Evolutionary conservation across 2,329 filamentous ascomycete species (phyloP), one percentile per base, ranked within the genome.

Genomic region (Harringtonia lauricola): DNA sequence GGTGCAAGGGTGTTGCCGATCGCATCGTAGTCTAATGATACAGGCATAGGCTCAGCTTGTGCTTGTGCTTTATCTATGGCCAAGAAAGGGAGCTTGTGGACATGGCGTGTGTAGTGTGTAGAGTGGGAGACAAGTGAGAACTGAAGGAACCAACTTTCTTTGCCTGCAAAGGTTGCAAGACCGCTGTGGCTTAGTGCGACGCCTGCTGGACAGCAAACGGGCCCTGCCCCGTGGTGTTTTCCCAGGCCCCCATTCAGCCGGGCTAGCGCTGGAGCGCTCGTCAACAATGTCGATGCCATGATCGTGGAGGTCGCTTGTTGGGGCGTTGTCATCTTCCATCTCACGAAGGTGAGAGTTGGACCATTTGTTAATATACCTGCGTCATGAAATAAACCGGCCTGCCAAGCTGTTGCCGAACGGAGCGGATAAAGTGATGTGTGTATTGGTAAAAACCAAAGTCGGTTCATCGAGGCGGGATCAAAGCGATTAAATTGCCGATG

Each of bases 111-210:
- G 17, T 34, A 34, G 14, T 34, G 31, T 6, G 6, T 15, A 18
- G 13, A n/a, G 34, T 6, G 18, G 19, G 17, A 36, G 34, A 36
- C 14, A 36, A 19, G n/a, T 8, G 9, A 8, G 35, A 18, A 37
- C 8, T 15, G 36, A 38, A 12, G 22, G 15, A n/a, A 17, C 53
- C 51, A 51, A 63, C 61, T 64, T 64, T 28, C 61, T 54, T 19
- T 52, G 52, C 14, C 62, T 49, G 43, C 61, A 64, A 6, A 52
- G 47, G 28, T 57, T 58, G 43, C 62, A 64, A 2, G 60, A 62
- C 10, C 63, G 52, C 42, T 60, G 56, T 2, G 51, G 55, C 37
- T 60, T 59, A 15, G 63, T 59, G 24, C 62, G 53, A 3, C 57
- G 55, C 19, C 59, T 54, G 36, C 53, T 55, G 8, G 51, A 39